phyloP scores from a whole-genome alignment of 441 rosid species.

The Syzygium malaccense region DNA sequence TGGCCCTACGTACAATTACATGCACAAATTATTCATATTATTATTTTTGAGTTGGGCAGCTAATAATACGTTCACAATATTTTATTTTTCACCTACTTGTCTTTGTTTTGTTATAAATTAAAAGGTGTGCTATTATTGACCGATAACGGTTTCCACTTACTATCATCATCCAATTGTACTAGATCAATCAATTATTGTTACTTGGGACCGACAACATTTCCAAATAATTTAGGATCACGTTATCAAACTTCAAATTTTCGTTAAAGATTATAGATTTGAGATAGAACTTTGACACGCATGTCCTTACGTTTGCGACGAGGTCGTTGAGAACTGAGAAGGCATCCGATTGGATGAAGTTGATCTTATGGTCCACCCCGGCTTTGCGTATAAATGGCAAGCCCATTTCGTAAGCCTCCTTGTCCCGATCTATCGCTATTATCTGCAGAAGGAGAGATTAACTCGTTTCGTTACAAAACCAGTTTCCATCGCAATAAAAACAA shows the following conservation, averaged over 20 bases:
- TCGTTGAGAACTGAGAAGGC: background rate
- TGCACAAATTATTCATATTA: too few species aligned
- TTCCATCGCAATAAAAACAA: background rate
- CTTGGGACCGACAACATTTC: background rate
- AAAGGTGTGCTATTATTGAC: too few species aligned
- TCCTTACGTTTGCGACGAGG: background rate
- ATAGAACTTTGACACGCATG: fast-evolving
- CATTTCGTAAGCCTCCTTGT: background rate
- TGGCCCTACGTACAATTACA: background rate
- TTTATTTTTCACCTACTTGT: too few species aligned
- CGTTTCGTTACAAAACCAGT: background rate
- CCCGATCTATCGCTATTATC: background rate
- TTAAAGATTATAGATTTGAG: fast-evolving
- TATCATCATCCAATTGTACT: too few species aligned
- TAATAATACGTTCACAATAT: too few species aligned
- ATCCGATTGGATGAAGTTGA: background rate
- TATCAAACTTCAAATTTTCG: too few species aligned
- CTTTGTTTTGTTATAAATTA: too few species aligned
- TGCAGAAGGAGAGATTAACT: background rate
- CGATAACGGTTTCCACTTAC: too few species aligned
- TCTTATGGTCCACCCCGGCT: background rate
- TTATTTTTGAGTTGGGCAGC: too few species aligned
- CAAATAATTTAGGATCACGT: background rate
- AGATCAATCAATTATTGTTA: background rate
- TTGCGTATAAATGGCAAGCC: background rate